Conservation (phyloP, 371 early-diverging fungal genomes). For the Rhizopus sp. region DNA sequence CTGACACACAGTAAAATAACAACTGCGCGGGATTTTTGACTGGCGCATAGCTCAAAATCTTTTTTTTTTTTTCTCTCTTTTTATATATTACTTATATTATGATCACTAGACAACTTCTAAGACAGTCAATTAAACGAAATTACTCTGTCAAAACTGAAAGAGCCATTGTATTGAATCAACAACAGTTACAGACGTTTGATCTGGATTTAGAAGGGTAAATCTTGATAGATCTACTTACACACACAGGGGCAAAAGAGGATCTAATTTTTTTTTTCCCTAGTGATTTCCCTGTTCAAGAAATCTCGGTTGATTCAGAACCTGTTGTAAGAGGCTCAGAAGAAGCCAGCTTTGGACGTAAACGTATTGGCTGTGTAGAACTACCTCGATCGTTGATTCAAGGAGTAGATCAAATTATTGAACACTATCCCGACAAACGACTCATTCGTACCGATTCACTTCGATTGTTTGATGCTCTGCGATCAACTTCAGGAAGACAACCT, state of each 20-base stretch:
- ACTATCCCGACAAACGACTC: conserved; percentile 55
- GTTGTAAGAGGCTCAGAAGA: conserved; percentile 65
- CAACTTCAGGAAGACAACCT: conserved; percentile 50
- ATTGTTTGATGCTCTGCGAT: conserved; percentile 69
- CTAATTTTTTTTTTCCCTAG: neutral
- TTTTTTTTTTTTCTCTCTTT: neutral
- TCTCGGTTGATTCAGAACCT: conserved; percentile 6
- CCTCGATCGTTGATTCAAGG: conserved; percentile 56
- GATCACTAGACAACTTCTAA: conserved; percentile 4
- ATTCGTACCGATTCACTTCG: conserved; percentile 70
- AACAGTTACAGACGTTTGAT: conserved; percentile 22
- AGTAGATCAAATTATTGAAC: conserved; percentile 46
- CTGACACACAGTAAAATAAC: too few species aligned
- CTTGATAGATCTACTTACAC: too few species aligned
- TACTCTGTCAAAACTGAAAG: conserved; percentile 19
- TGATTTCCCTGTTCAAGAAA: conserved; percentile 13
- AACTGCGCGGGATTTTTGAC: too few species aligned
- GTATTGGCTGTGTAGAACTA: conserved; percentile 67
- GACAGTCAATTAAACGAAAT: conserved; percentile 1
- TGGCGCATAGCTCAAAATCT: neutral
- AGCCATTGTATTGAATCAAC: conserved; percentile 29
- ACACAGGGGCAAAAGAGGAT: conserved; percentile 2
- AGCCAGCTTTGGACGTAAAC: conserved; percentile 70
- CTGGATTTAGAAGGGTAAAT: conserved; percentile 12
- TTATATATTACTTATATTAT: conserved; percentile 9